These are phyloP conservation scores for Carex pumila DNA, from an alignment of 176 grass and related monocot genomes.

Conservation along the genomic window DNA sequence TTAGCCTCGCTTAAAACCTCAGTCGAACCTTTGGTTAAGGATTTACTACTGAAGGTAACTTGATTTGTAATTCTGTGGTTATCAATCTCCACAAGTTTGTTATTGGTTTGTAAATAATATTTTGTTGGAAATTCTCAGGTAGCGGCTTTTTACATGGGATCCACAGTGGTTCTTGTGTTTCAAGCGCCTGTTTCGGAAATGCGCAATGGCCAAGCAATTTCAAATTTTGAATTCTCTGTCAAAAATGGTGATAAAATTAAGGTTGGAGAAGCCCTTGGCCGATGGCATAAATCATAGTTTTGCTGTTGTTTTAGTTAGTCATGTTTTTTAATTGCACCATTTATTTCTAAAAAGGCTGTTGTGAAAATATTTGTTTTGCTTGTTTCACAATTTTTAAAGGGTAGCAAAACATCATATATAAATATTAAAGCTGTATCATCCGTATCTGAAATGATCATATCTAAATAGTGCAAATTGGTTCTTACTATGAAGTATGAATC, in stretches of 20 bases:
- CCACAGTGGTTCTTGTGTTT: slow-evolving; percentile 70
- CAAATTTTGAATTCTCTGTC: slow-evolving; percentile 58
- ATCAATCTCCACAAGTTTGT: neutral
- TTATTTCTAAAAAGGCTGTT: neutral
- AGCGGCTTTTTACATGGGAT: slow-evolving; percentile 79
- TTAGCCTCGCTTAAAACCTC: neutral
- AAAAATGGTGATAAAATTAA: slow-evolving; percentile 52
- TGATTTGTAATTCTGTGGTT: neutral
- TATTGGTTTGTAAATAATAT: neutral
- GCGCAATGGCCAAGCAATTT: slow-evolving; percentile 1
- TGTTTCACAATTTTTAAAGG: too few relatives aligned
- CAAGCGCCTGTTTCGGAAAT: slow-evolving; percentile 57
- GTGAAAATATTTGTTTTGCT: neutral
- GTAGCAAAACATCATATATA: too few relatives aligned
- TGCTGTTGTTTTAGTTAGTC: neutral
- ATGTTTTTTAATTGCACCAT: neutral
- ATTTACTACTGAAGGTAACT: neutral
- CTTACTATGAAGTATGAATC: too few relatives aligned
- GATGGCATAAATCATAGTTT: slow-evolving; percentile 40
- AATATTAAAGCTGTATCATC: too few relatives aligned
- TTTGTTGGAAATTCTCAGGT: slow-evolving; percentile 23
- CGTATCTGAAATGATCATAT: too few relatives aligned
- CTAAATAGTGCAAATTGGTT: too few relatives aligned
- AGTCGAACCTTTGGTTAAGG: neutral
- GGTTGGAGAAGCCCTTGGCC: slow-evolving; percentile 70